Base-by-base conservation (phyloP, 345 rosid species). In the Microthlaspi erraticum region DNA sequence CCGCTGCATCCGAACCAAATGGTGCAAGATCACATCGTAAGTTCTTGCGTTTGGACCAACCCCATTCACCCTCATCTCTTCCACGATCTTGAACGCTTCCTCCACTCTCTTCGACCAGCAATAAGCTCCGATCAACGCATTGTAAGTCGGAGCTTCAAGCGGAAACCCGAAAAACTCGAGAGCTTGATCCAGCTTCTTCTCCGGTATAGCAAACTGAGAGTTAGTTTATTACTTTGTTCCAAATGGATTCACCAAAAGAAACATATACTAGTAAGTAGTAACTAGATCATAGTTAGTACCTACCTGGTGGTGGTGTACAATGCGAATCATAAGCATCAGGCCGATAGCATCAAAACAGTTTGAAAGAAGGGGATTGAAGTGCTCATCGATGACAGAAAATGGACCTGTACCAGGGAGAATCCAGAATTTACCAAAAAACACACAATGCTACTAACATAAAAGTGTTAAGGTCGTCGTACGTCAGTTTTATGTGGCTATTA, bases 271-370 rank as follows among this genome's bases (percentile, higher is more conserved):
- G 52, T n/a, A n/a, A n/a, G n/a, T n/a, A n/a, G n/a, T 39, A 61
- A 32, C 1, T 39, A 43, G 33, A 60, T 61, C 60, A 50, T 42
- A 6, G 37, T 41, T 72, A 41, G 79, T 76, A 94, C 99, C n/a
- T n/a, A n/a, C n/a, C 99, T 89, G 99, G 74, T 94, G 97, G 49
- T 87, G 93, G 84, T 89, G 91, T 82, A 91, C 83, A 78, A 94
- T 88, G 69, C 91, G 90, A 79, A 94, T 94, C 99, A 94, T 91
- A 66, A 94, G 92, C 98, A 89, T 91, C 68, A 94, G 81, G 37
- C 99, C 98, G 43, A 94, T 94, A 60, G 99, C 99, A 81, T 94
- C 98, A 79, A 85, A 94, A 77, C 86, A 89, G 82, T 89, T 89
- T 60, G 95, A 89, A 53, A 94, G 88, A 64, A 91, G 80, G 34